A percentile compares a stretch with the other conserved stretches of the same genome.
Evolutionary conservation across 140 eudicot species (phyloP).

Genomic region (Oenanthe javanica): DNA sequence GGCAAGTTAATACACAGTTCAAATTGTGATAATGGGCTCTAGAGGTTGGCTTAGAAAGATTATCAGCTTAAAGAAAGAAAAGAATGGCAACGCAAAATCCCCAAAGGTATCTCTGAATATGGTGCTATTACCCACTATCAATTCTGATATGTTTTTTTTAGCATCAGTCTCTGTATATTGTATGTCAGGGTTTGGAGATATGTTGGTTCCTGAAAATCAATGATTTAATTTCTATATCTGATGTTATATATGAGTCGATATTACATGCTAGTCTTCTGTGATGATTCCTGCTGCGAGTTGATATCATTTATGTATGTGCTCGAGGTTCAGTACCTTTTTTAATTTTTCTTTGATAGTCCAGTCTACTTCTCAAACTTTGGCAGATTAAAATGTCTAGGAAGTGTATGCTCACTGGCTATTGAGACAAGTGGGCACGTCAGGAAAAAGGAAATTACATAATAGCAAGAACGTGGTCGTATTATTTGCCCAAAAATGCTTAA

Average conservation of each 20-base stretch:
- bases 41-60: conserved; percentile 87
- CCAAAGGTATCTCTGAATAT: conserved; percentile 42
- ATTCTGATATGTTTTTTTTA: not conserved
- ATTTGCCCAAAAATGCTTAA: not conserved
- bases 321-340: not conserved
- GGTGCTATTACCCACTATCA: not conserved
- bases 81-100: conserved; percentile 37
- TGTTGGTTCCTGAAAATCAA: not conserved
- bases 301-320: not conserved
- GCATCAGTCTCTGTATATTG: not conserved
- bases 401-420: not conserved
- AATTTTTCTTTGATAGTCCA: too few relatives aligned
- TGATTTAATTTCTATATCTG: not conserved
- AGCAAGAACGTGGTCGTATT: not conserved
- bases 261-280: not conserved
- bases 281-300: not conserved
- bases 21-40: conserved; percentile 62
- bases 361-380: not conserved
- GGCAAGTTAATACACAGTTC: conserved; percentile 8
- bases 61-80: conserved; percentile 62
- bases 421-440: not conserved
- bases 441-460: not conserved
- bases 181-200: not conserved
- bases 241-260: not conserved
- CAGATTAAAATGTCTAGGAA: not conserved